Evolutionary conservation across 2,329 filamentous ascomycete genomes (phyloP).

Genomic region (Exophiala bonariae): DNA sequence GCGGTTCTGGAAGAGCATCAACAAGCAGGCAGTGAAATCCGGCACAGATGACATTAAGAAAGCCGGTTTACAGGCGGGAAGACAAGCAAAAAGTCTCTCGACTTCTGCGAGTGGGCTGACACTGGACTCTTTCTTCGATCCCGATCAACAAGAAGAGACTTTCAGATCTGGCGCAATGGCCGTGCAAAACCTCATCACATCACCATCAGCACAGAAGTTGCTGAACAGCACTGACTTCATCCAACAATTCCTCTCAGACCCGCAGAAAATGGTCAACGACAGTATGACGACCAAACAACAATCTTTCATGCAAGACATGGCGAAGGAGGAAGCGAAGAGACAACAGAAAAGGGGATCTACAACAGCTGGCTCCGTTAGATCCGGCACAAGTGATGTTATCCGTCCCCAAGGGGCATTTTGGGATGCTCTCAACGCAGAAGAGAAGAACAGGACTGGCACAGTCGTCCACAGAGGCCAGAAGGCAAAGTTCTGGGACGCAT

Average conservation of each 20-base stretch:
- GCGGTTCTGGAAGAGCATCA: slow-evolving; percentile 29
- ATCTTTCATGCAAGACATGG: slow-evolving; percentile 23
- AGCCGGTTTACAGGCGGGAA: slow-evolving; percentile 16
- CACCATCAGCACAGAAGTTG: slow-evolving; percentile 21
- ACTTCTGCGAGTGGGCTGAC: slow-evolving; percentile 18
- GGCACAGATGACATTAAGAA: slow-evolving; percentile 23
- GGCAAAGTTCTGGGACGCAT: not conserved
- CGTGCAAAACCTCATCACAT: slow-evolving; percentile 20
- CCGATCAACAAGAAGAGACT: slow-evolving; percentile 23
- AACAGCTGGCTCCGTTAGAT: not conserved
- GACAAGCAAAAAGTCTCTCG: slow-evolving; percentile 11
- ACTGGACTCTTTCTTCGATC: slow-evolving; percentile 26
- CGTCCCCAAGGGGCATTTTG: slow-evolving; percentile 16
- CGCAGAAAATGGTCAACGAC: slow-evolving; percentile 24
- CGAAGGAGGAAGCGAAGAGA: slow-evolving; percentile 21
- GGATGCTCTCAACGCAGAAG: slow-evolving; percentile 16
- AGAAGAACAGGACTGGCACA: slow-evolving; percentile 16
- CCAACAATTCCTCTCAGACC: slow-evolving; percentile 25
- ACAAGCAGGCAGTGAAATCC: slow-evolving; percentile 21
- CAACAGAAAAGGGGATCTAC: slow-evolving; percentile 7
- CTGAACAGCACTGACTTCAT: slow-evolving; percentile 26
- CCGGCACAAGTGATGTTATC: no score
- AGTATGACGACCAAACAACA: slow-evolving; percentile 19
- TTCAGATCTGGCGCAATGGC: slow-evolving; percentile 24
- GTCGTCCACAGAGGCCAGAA: slow-evolving; percentile 5